These are phyloP conservation scores for Viola pubescens DNA, from an alignment of 441 rosid species.

Conservation along the genomic window DNA sequence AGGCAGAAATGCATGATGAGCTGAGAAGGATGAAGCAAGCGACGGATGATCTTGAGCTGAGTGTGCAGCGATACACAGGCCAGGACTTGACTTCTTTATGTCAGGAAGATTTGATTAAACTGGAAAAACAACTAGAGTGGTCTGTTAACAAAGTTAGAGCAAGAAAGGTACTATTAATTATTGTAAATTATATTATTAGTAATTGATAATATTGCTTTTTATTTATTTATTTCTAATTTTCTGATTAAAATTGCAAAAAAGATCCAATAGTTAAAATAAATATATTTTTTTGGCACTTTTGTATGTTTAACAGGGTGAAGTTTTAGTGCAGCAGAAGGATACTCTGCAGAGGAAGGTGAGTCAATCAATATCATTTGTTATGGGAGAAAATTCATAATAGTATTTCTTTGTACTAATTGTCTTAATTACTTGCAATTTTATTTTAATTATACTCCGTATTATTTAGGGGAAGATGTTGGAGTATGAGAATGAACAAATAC, in stretches of 20 bases:
- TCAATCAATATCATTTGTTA: not conserved
- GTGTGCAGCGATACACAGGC: conserved; percentile 27
- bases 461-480: conserved; percentile 17
- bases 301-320: conserved; percentile 18
- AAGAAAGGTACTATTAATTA: conserved; percentile 23
- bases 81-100: conserved; percentile 22
- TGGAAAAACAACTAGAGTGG: conserved; percentile 28
- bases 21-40: conserved; percentile 25
- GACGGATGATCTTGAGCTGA: conserved; percentile 27
- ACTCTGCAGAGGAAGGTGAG: conserved; percentile 29
- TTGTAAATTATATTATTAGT: not conserved
- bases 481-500: conserved; percentile 19
- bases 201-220: not conserved
- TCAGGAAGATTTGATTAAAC: conserved; percentile 20
- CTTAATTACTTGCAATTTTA: not conserved
- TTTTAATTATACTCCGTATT: not conserved
- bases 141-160: conserved; percentile 31
- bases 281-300: not conserved
- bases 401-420: not conserved
- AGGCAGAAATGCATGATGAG: conserved; percentile 24
- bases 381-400: no score
- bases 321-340: conserved; percentile 28
- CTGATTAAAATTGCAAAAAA: no score
- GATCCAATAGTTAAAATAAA: not conserved
- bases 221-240: no score